A percentile compares a stretch with the other conserved stretches of the same genome.
Evolutionary conservation across 1,284 basidiomycete genomes (phyloP).

Genomic region (Mycena sp.): DNA sequence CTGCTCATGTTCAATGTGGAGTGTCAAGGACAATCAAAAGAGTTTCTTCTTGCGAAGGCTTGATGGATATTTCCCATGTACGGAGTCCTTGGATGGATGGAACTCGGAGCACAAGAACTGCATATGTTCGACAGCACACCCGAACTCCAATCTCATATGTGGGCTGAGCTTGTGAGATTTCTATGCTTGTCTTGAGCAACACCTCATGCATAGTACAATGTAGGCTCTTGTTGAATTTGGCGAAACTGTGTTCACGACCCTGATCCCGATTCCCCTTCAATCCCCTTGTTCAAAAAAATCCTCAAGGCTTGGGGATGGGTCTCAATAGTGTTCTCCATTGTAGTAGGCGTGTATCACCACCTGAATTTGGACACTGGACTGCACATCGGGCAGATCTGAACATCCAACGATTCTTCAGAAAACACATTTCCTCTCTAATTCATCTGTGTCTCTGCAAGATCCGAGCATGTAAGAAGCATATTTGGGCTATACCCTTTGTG

Average conservation of each 20-base stretch:
- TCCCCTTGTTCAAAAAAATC: neutral
- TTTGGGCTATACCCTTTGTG: too few relatives aligned
- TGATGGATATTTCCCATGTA: slow-evolving; percentile 14
- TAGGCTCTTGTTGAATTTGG: slow-evolving; percentile 5
- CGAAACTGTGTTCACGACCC: neutral
- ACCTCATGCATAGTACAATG: too few relatives aligned
- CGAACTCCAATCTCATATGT: slow-evolving; percentile 4
- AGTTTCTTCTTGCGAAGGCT: slow-evolving; percentile 6
- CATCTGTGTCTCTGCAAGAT: slow-evolving; percentile 1
- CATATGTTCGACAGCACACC: slow-evolving; percentile 18
- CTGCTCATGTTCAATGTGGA: neutral
- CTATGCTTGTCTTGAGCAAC: neutral
- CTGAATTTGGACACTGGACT: slow-evolving; percentile 8
- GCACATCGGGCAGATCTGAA: neutral
- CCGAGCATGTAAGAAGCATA: neutral
- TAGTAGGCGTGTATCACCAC: slow-evolving; percentile 1
- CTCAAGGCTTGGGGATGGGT: slow-evolving; percentile 3
- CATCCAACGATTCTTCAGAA: neutral
- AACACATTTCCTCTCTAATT: neutral
- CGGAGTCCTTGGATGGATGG: slow-evolving; percentile 7
- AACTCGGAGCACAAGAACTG: neutral
- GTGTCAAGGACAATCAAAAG: neutral
- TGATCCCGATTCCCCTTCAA: neutral
- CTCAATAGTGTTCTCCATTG: slow-evolving; percentile 9
- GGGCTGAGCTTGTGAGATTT: slow-evolving; percentile 13